Conservation (phyloP, 1,139 yeast species). For the Diutina sp. region DNA sequence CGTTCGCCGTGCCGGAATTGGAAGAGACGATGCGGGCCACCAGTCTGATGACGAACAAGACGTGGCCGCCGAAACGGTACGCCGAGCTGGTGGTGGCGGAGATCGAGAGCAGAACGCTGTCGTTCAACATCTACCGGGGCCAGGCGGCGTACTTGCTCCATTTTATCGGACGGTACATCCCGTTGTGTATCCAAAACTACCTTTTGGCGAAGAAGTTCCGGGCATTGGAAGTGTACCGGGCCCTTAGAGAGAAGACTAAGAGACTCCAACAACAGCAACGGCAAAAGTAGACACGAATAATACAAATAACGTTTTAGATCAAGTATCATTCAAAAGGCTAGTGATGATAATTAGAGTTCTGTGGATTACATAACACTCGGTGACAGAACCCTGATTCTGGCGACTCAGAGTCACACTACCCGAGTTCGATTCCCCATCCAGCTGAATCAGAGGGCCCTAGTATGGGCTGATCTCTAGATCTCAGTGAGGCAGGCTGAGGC, state of each 20-base stretch:
- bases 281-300: no score
- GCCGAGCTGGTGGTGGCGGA: conserved; percentile 18
- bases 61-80: conserved; percentile 14
- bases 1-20: conserved; percentile 18
- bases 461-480: no score
- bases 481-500: no score
- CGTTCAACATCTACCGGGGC: conserved; percentile 20
- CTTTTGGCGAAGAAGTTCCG: neutral
- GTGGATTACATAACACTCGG: no score
- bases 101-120: conserved; percentile 12
- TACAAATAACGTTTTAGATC: no score
- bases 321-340: no score
- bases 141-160: conserved; percentile 12
- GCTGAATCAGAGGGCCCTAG: no score
- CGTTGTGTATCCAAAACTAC: conserved; percentile 10
- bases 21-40: conserved; percentile 14
- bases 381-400: no score
- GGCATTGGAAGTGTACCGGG: neutral
- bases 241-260: neutral
- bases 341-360: no score
- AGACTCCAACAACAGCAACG: neutral
- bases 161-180: conserved; percentile 12
- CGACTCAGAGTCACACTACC: no score
- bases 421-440: no score
- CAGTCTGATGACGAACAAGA: conserved; percentile 13